phyloP scores from a whole-genome alignment of 2,329 filamentous ascomycete species.

The Exophiala xenobiotica region DNA sequence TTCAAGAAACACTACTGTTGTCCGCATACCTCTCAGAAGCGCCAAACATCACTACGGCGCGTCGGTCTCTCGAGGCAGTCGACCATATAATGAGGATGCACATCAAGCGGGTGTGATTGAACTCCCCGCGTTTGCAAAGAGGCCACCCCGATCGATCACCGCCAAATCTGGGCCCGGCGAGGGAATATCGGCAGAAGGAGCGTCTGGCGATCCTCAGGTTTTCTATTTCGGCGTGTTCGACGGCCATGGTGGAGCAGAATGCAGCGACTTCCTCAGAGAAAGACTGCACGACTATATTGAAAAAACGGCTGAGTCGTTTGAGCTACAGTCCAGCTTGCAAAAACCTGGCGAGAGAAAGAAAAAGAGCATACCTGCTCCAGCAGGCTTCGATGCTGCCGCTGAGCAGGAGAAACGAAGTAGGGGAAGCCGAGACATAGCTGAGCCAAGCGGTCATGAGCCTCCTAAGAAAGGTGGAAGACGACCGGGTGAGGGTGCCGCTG shows the following conservation, averaged over 20 bases:
- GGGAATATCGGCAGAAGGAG: constrained; percentile 65
- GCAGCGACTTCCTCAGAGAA: constrained; percentile 81
- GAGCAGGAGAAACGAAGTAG: constrained; percentile 16
- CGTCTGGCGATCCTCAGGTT: constrained; percentile 86
- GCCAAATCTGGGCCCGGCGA: constrained; percentile 30
- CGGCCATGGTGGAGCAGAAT: constrained; percentile 87
- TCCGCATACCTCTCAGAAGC: constrained; percentile 86
- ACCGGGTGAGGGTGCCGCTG: constrained; percentile 36
- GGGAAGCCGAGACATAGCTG: constrained; percentile 17
- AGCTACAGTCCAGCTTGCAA: constrained; percentile 71
- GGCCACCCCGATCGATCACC: constrained; percentile 66
- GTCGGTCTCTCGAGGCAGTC: constrained; percentile 72
- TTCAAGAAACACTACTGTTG: constrained; percentile 80
- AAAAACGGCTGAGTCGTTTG: constrained; percentile 72
- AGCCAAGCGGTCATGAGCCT: constrained; percentile 12
- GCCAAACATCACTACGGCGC: constrained; percentile 96
- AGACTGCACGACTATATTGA: constrained; percentile 88
- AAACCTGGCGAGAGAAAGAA: constrained; percentile 31
- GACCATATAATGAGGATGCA: constrained; percentile 88
- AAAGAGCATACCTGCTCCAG: constrained; percentile 1
- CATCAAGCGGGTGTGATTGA: constrained; percentile 93
- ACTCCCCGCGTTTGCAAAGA: constrained; percentile 86
- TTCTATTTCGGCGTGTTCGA: constrained; percentile 98
- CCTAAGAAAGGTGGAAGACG: constrained; percentile 4
- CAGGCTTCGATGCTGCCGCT: constrained; percentile 13